phyloP scores from a whole-genome alignment of 176 grass and related monocot genomes.

The Melocanna baccifera region DNA sequence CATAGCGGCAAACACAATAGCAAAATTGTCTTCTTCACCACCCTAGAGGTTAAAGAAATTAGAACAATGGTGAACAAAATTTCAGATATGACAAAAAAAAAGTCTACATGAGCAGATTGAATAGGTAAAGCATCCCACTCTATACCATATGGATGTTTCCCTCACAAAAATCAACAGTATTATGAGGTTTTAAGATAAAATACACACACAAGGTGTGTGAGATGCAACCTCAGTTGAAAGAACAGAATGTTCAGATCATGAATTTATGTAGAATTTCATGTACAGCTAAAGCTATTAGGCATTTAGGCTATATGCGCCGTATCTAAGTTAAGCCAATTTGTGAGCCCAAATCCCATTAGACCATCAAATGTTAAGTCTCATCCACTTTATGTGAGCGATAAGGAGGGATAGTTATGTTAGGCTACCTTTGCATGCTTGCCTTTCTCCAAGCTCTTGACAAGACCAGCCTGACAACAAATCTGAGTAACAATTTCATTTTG shows the following conservation, averaged over 20 bases:
- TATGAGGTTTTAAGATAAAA: neutral
- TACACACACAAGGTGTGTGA: neutral
- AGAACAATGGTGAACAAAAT: neutral
- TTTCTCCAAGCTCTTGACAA: constrained; percentile 94
- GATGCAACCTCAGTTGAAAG: neutral
- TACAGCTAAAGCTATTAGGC: neutral
- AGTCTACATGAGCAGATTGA: neutral
- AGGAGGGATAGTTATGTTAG: neutral
- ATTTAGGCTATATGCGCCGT: neutral
- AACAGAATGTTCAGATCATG: neutral
- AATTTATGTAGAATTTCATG: neutral
- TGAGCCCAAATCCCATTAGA: neutral
- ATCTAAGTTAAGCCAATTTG: neutral
- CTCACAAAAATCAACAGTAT: neutral
- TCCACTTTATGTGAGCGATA: neutral
- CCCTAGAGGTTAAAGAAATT: too few species aligned
- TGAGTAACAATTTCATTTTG: constrained; percentile 99
- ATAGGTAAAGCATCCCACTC: neutral
- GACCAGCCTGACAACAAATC: constrained; percentile 98
- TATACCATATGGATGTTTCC: neutral
- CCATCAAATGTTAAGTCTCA: neutral
- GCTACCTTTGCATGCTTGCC: constrained; percentile 69
- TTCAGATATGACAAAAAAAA: neutral
- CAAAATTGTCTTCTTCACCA: too few species aligned
- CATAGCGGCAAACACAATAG: too few species aligned